phyloP scores from a whole-genome alignment of 2,329 filamentous ascomycete species.

The Didymosphaeria variabile region DNA sequence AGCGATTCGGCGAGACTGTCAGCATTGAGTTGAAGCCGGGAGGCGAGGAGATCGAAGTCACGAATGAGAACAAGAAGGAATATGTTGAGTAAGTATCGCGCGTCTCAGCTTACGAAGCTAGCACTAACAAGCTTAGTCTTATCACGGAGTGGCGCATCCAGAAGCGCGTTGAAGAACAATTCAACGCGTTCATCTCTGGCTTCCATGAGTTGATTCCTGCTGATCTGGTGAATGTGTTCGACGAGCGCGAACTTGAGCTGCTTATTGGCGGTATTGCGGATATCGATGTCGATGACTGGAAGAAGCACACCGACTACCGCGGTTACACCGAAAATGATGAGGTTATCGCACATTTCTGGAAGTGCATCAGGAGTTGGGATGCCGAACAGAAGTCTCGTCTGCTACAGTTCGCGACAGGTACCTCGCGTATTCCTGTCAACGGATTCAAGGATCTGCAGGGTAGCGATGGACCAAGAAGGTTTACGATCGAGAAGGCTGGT shows the following conservation, averaged over 20 bases:
- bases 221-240: conserved; percentile 97
- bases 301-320: conserved; percentile 99
- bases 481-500: conserved; percentile 98
- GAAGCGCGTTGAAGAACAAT: conserved; percentile 97
- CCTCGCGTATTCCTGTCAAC: conserved; percentile 97
- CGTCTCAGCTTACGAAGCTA: not conserved
- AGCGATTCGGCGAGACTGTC: conserved; percentile 92
- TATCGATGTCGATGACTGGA: conserved; percentile 99
- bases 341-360: conserved; percentile 99
- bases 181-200: conserved; percentile 95
- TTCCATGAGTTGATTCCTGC: conserved; percentile 98
- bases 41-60: conserved; percentile 92
- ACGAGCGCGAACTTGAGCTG: conserved; percentile 95
- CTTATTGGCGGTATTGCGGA: conserved; percentile 99
- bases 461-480: conserved; percentile 91
- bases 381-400: conserved; percentile 97
- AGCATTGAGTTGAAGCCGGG: conserved; percentile 93
- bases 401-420: conserved; percentile 96
- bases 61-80: conserved; percentile 98
- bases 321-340: conserved; percentile 98
- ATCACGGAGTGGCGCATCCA: conserved; percentile 99
- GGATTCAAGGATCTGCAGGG: conserved; percentile 99
- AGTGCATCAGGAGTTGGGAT: conserved; percentile 95
- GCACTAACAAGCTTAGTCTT: conserved; percentile 61
- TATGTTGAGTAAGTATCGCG: conserved; percentile 79